Evolutionary conservation across 2,329 filamentous ascomycete species (phyloP).

Genomic region (Colletotrichum liriopes): DNA sequence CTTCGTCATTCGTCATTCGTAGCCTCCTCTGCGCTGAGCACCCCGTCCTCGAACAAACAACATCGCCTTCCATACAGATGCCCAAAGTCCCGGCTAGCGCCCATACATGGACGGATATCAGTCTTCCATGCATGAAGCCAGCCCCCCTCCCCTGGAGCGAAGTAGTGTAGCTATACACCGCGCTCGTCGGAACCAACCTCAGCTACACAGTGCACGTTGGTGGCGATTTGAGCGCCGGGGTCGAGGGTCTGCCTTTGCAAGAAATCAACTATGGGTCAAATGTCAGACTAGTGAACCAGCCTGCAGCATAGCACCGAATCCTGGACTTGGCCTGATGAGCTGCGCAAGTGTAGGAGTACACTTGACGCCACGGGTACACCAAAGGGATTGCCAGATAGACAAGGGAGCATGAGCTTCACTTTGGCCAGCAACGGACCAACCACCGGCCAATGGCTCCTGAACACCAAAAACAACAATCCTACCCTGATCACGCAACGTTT

Average conservation of each 20-base stretch:
- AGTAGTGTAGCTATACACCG: background rate
- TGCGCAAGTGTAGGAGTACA: background rate
- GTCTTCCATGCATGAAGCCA: background rate
- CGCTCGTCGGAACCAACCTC: background rate
- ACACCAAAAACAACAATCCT: background rate
- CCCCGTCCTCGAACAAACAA: background rate
- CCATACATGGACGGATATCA: background rate
- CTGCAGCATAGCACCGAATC: background rate
- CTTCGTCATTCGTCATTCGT: too few relatives aligned
- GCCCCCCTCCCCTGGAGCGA: background rate
- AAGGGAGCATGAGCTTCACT: background rate
- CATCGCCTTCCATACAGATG: background rate
- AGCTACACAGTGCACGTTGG: too few relatives aligned
- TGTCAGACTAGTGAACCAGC: background rate
- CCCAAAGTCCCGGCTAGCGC: background rate
- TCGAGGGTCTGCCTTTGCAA: background rate
- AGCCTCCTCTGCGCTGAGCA: background rate
- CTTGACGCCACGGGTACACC: background rate
- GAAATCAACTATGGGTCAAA: background rate
- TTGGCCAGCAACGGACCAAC: background rate
- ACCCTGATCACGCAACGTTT: background rate
- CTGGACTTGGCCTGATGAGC: background rate
- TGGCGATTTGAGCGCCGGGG: background rate
- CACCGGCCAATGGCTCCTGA: too few relatives aligned
- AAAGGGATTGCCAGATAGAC: background rate